Evolutionary conservation across 2,329 filamentous ascomycete genomes (phyloP).

Genomic region (Diaporthe vexans): DNA sequence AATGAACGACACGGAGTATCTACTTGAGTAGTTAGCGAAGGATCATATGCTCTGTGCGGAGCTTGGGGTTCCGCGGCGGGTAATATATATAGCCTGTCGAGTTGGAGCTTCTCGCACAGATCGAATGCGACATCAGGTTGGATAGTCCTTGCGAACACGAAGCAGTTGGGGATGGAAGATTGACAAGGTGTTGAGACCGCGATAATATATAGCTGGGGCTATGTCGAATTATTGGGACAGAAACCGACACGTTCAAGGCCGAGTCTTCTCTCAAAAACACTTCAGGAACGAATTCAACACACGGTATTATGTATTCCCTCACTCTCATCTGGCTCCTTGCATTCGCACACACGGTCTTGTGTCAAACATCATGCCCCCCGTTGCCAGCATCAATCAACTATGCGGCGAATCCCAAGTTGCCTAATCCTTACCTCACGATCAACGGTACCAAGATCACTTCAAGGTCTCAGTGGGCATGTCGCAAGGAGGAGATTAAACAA

Average conservation of each 20-base stretch:
- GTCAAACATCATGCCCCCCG: not conserved
- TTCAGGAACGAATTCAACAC: not conserved
- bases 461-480: constrained; percentile 57
- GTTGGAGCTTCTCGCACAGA: not conserved
- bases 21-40: not conserved
- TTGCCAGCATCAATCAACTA: not conserved
- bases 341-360: not conserved
- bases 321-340: not conserved
- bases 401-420: not conserved
- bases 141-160: not conserved
- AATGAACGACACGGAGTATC: not conserved
- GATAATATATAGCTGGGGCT: not conserved
- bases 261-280: not conserved
- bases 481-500: constrained; percentile 55
- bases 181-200: not conserved
- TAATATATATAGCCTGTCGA: not conserved
- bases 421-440: constrained; percentile 56
- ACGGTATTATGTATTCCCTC: not conserved
- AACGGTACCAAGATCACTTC: constrained; percentile 55
- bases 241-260: not conserved
- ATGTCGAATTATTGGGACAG: not conserved
- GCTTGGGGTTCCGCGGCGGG: not conserved
- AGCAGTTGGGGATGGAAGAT: no score
- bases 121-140: not conserved
- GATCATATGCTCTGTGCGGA: not conserved